Percentiles rank a stretch among this genome's conserved stretches.
Conservation (phyloP, 495 filamentous ascomycete species). For the Cercophora sp. region DNA sequence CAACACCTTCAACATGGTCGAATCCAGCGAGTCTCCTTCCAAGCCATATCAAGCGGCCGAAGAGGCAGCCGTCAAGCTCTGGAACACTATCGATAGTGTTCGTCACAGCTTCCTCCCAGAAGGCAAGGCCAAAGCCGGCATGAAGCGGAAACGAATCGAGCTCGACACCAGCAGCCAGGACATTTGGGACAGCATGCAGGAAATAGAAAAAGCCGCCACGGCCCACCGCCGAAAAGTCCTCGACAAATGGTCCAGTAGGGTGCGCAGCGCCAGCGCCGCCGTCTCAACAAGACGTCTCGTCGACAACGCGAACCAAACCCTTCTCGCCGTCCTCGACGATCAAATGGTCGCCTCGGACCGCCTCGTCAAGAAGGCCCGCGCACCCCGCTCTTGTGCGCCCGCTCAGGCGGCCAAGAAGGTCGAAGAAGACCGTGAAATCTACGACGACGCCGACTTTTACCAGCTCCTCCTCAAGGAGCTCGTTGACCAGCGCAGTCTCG, state of each 20-base stretch:
- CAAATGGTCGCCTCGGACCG: slow-evolving; percentile 67
- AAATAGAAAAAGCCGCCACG: slow-evolving; percentile 54
- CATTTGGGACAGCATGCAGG: slow-evolving; percentile 70
- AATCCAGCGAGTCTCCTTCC: slow-evolving; percentile 30
- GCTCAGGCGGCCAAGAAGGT: slow-evolving; percentile 53
- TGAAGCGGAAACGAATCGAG: slow-evolving; percentile 58
- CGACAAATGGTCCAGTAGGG: slow-evolving; percentile 66
- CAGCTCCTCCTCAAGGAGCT: slow-evolving; percentile 86
- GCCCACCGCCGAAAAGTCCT: slow-evolving; percentile 51
- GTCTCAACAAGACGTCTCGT: slow-evolving; percentile 49
- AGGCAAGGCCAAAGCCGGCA: slow-evolving; percentile 30
- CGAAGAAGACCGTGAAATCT: slow-evolving; percentile 56
- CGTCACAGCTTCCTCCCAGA: slow-evolving; percentile 51
- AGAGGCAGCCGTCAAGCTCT: slow-evolving; percentile 79
- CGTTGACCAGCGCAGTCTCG: slow-evolving; percentile 74
- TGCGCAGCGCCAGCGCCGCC: slow-evolving; percentile 35
- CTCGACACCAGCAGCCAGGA: slow-evolving; percentile 51
- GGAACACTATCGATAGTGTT: slow-evolving; percentile 75
- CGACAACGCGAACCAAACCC: slow-evolving; percentile 52
- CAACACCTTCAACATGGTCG: slow-evolving; percentile 63
- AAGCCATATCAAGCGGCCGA: slow-evolving; percentile 72
- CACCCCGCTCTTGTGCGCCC: slow-evolving; percentile 70
- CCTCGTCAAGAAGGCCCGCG: slow-evolving; percentile 61
- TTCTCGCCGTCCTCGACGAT: slow-evolving; percentile 68
- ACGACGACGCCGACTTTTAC: slow-evolving; percentile 94